Base-by-base conservation (phyloP, 2,329 filamentous ascomycete genomes). In the Ceratocystis eucalypticola region DNA sequence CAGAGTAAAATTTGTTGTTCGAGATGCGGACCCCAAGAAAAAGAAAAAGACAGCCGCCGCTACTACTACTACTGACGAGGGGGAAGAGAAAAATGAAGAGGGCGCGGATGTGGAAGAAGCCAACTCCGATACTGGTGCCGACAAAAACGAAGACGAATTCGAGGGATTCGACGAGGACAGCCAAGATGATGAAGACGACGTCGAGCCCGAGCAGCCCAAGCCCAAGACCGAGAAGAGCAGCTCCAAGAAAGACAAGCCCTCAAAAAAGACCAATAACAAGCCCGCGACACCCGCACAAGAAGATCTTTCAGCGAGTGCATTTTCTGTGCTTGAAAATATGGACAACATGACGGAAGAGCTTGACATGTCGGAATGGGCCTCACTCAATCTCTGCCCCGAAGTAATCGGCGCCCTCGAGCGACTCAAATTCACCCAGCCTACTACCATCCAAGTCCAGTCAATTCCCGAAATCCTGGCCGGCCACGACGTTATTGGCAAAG, bases 401-500 rank as follows among this genome's bases (percentile, higher is more conserved):
- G 82, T 89, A 0, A 77, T 96, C 20, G 84, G 86, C 1, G 84
- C 90, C 17, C 78, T 99, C 41, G 87, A 90, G 1, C 88, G 86
- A 70, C 79, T 97, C 69, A 88, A 87, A 67, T 97, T 97, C 73
- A 74, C 82, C 3, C 86, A 84, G 67, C 94, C 94, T 0, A 96
- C 92, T 0, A 76, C 82, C 0, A 96, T 99, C 67, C 94, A 99
- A 74, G 77, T 80, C 22, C 80, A 84, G 44, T 80, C 89, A 0
- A 96, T 99, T 71, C 92, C 94, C 0, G 83, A 89, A 65, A 89
- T 96, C 59, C 74, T 93, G 22, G 83, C 84, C 5, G 93, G 93
- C 0, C 88, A 89, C 73, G 93, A 99, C 75, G 88, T 97, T 17
- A 88, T 99, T 69, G 94, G 94, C 53, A 99, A 99, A 77, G 94